Conservation (phyloP, 2,329 filamentous ascomycete species). For the Paracoccidioides lutzii region DNA sequence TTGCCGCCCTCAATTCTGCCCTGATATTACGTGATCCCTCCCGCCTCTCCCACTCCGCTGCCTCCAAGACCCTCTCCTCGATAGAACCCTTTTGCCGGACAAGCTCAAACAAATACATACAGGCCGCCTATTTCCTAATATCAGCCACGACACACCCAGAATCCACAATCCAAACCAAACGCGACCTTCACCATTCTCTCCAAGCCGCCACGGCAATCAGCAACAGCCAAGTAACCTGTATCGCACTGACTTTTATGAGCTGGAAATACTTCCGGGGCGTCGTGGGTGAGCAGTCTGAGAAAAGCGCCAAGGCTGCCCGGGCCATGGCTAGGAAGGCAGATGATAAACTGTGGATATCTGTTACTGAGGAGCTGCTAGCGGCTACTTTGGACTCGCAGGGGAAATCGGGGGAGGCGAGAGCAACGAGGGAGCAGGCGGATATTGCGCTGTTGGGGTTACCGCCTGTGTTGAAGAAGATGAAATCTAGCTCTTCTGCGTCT, state of each 20-base stretch:
- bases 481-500: neutral
- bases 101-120: slow-evolving; percentile 62
- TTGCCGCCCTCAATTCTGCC: slow-evolving; percentile 52
- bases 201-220: slow-evolving; percentile 53
- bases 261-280: slow-evolving; percentile 69
- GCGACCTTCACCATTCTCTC: slow-evolving; percentile 61
- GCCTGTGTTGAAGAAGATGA: slow-evolving; percentile 21
- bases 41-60: slow-evolving; percentile 45
- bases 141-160: slow-evolving; percentile 53
- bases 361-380: slow-evolving; percentile 65
- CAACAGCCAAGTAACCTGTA: slow-evolving; percentile 70
- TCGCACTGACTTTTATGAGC: slow-evolving; percentile 76
- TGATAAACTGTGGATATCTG: slow-evolving; percentile 65
- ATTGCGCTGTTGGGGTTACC: slow-evolving; percentile 28
- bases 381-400: slow-evolving; percentile 64
- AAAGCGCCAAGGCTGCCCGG: slow-evolving; percentile 57
- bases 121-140: slow-evolving; percentile 64
- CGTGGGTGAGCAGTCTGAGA: slow-evolving; percentile 66
- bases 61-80: slow-evolving; percentile 49
- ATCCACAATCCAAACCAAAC: slow-evolving; percentile 66
- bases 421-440: slow-evolving; percentile 34
- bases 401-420: slow-evolving; percentile 40
- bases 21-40: slow-evolving; percentile 57
- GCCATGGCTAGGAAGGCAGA: slow-evolving; percentile 57
- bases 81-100: slow-evolving; percentile 55